Evolutionary conservation across 305 asterid species (phyloP).

Genomic region (Fraxinus sp.): DNA sequence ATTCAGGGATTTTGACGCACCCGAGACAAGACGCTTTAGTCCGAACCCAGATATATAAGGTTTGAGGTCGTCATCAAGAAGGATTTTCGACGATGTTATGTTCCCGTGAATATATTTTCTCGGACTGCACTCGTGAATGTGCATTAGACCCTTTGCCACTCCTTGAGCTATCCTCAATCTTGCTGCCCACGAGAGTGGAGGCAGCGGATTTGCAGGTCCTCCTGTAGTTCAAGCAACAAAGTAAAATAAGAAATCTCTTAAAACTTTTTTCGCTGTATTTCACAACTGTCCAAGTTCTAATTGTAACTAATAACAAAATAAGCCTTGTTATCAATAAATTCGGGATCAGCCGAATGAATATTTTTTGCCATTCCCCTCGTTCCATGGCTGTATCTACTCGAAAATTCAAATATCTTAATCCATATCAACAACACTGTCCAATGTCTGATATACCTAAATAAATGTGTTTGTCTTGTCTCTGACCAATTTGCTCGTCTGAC

Average conservation of each 20-base stretch:
- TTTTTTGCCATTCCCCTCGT: background rate
- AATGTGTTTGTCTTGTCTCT: background rate
- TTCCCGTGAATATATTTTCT: conserved; percentile 68
- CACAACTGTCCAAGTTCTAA: background rate
- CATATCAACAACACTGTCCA: background rate
- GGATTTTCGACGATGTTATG: conserved; percentile 76
- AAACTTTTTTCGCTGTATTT: background rate
- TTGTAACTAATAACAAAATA: background rate
- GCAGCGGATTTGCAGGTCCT: conserved; percentile 51
- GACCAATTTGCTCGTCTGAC: background rate
- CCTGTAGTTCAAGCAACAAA: conserved; percentile 37
- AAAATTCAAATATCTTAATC: background rate
- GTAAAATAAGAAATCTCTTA: background rate
- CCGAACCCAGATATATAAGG: conserved; percentile 85
- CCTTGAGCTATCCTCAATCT: conserved; percentile 71
- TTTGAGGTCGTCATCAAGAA: conserved; percentile 71
- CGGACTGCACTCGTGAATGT: conserved; percentile 88
- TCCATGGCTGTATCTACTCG: background rate
- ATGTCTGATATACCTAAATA: background rate
- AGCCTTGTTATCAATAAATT: background rate
- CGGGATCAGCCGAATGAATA: background rate
- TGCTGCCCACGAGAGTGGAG: conserved; percentile 66
- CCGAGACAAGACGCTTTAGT: conserved; percentile 61
- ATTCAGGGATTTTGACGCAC: conserved; percentile 39
- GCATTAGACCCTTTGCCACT: conserved; percentile 56